phyloP scores from a whole-genome alignment of 164 flowering plant species.

The Protea cynaroides region DNA sequence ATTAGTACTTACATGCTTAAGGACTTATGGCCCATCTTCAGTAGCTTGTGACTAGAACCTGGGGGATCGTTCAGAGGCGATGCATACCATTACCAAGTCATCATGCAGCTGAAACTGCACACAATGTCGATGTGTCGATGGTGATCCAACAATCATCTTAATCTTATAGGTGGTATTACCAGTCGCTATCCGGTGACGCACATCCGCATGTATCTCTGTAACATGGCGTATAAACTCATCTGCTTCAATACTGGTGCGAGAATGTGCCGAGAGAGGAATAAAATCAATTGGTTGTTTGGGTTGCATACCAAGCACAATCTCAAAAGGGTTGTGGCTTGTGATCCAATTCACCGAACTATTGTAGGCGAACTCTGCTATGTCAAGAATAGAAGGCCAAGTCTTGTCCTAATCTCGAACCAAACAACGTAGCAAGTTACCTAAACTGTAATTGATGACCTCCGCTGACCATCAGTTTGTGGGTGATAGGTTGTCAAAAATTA shows the following conservation, averaged over 20 bases:
- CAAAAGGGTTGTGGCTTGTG: not conserved
- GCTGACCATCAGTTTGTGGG: not conserved
- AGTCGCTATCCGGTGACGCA: not conserved
- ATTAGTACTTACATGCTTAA: not conserved
- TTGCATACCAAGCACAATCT: not conserved
- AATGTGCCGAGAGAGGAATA: not conserved
- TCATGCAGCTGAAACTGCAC: not conserved
- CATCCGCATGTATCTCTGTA: not conserved
- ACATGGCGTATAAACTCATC: not conserved
- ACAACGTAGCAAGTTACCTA: not conserved
- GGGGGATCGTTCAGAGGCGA: not conserved
- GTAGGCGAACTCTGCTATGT: conserved; percentile 9
- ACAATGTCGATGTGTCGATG: not conserved
- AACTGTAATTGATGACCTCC: conserved; percentile 6
- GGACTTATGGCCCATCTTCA: not conserved
- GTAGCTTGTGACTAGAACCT: not conserved
- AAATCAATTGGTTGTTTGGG: conserved; percentile 6
- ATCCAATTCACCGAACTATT: conserved; percentile 8
- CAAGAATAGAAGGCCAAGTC: not conserved
- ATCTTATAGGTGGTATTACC: not conserved
- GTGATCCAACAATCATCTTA: not conserved
- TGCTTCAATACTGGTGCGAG: not conserved
- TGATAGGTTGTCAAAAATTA: not conserved
- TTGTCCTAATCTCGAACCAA: not conserved
- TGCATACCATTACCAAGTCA: not conserved